Evolutionary conservation across 2,329 filamentous ascomycete species (phyloP).

Genomic region (Fonsecaea nubica): DNA sequence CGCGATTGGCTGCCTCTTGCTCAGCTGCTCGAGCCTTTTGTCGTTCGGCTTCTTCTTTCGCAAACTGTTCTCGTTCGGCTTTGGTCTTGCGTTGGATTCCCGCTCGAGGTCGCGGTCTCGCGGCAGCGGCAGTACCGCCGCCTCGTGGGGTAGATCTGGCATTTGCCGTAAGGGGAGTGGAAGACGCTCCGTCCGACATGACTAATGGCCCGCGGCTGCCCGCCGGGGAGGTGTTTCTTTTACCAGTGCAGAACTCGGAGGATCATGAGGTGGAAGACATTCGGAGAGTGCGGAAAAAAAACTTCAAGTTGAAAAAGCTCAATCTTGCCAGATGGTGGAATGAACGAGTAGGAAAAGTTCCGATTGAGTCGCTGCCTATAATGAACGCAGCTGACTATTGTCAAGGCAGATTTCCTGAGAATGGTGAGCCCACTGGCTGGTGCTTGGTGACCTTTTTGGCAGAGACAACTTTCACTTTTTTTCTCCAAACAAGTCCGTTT

Average conservation of each 20-base stretch:
- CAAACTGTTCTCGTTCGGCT: constrained; percentile 39
- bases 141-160: constrained; percentile 22
- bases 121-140: not conserved
- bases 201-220: not conserved
- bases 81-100: constrained; percentile 38
- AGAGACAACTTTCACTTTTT: not conserved
- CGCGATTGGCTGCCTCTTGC: constrained; percentile 22
- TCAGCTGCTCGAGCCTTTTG: constrained; percentile 32
- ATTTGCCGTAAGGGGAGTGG: constrained; percentile 16
- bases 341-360: not conserved
- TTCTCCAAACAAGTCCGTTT: not conserved
- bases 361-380: not conserved
- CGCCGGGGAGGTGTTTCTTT: not conserved
- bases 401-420: not conserved
- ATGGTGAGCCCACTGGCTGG: not conserved
- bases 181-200: constrained; percentile 19
- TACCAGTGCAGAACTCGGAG: not conserved
- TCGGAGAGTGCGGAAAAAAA: not conserved
- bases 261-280: not conserved
- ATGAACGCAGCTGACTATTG: not conserved
- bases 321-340: not conserved
- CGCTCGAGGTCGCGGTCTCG: constrained; percentile 35
- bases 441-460: not conserved
- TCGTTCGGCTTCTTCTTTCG: constrained; percentile 39
- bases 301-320: no score